phyloP scores from a whole-genome alignment of 192 early-diverging fungal species.

The Podila epicladia region DNA sequence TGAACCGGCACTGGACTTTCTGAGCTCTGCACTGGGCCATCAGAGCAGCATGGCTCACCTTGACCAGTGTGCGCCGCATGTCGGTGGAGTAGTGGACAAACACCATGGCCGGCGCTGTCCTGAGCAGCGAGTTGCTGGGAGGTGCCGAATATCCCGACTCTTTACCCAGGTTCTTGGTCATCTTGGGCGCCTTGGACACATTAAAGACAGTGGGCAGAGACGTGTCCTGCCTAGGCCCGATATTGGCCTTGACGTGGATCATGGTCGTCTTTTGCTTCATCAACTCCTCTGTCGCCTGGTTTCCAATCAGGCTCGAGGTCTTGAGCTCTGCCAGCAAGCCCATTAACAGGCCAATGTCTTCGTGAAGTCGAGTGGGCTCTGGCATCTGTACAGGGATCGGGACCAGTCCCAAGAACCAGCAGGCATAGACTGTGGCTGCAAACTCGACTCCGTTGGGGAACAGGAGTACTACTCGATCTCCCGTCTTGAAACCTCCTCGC shows the following conservation, averaged over 20 bases:
- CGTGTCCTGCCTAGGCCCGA: slow-evolving; percentile 49
- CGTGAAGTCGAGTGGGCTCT: slow-evolving; percentile 69
- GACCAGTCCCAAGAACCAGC: slow-evolving; percentile 80
- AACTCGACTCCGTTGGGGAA: slow-evolving; percentile 78
- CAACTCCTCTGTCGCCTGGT: slow-evolving; percentile 70
- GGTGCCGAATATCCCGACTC: slow-evolving; percentile 61
- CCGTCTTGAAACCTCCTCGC: slow-evolving; percentile 61
- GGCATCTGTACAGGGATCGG: slow-evolving; percentile 76
- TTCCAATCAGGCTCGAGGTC: slow-evolving; percentile 66
- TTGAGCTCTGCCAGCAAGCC: slow-evolving; percentile 70
- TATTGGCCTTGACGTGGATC: slow-evolving; percentile 61
- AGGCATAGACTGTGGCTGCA: slow-evolving; percentile 77
- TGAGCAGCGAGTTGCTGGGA: slow-evolving; percentile 16
- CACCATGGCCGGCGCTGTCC: slow-evolving; percentile 65
- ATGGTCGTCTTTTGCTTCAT: slow-evolving; percentile 71
- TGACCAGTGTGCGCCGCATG: slow-evolving; percentile 52
- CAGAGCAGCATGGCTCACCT: slow-evolving; percentile 63
- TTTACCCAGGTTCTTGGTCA: slow-evolving; percentile 63
- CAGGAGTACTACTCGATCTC: slow-evolving; percentile 69
- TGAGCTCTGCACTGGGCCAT: slow-evolving; percentile 70
- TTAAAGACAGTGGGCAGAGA: slow-evolving; percentile 70
- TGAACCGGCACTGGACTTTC: slow-evolving; percentile 68
- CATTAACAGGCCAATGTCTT: slow-evolving; percentile 76
- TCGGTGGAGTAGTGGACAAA: slow-evolving; percentile 63
- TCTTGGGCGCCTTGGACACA: slow-evolving; percentile 74